Evolutionary conservation across 805 yeast genomes (phyloP).

Genomic region (Kazachstania kunashirensis): DNA sequence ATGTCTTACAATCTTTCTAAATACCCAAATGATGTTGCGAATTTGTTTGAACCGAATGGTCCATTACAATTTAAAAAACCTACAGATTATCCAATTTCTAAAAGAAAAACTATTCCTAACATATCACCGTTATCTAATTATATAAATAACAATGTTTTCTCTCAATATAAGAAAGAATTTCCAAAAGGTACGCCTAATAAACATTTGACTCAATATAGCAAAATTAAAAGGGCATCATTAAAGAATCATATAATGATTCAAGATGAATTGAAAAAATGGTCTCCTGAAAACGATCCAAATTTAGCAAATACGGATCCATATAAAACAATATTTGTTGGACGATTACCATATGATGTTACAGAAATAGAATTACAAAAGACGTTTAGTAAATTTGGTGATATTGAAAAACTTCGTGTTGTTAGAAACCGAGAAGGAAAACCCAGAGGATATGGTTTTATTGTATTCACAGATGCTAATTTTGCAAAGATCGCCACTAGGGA

Average conservation of each 20-base stretch:
- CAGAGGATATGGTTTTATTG: constrained; percentile 78
- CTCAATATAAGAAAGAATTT: constrained; percentile 22
- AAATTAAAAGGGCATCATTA: constrained; percentile 10
- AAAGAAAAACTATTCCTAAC: constrained; percentile 36
- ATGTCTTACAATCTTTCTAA: constrained; percentile 30
- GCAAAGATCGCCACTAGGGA: constrained; percentile 54
- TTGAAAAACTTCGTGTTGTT: constrained; percentile 54
- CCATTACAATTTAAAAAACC: constrained; percentile 44
- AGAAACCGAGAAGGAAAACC: constrained; percentile 46
- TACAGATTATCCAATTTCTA: constrained; percentile 39
- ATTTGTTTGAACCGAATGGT: constrained; percentile 41
- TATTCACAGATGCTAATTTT: constrained; percentile 51
- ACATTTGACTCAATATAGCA: constrained; percentile 23
- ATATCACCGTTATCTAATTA: constrained; percentile 39
- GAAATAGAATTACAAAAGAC: constrained; percentile 60
- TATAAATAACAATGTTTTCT: constrained; percentile 6
- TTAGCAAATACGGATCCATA: constrained; percentile 59
- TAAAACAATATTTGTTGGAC: constrained; percentile 65
- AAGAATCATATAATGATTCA: constrained; percentile 28
- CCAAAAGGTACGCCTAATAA: constrained; percentile 19
- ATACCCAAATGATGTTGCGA: constrained; percentile 33
- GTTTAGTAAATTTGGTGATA: constrained; percentile 58
- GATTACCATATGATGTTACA: constrained; percentile 53
- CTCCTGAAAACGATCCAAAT: constrained; percentile 49
- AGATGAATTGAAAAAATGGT: constrained; percentile 35